These are phyloP conservation scores for Backusella parvicylindrica DNA, from an alignment of 192 early-diverging fungal genomes.

Conservation along the genomic window DNA sequence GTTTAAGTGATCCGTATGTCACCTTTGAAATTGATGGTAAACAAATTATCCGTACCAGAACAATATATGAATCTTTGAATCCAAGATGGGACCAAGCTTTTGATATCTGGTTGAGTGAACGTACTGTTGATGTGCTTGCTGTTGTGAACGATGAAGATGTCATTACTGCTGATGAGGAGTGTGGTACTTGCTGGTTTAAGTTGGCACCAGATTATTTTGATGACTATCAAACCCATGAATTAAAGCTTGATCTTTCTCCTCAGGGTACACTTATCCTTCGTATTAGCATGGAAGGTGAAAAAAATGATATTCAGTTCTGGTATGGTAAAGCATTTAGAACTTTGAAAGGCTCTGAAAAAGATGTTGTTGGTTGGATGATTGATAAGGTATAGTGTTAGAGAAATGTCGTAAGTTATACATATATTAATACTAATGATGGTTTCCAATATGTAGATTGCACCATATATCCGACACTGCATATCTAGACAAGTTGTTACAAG, in stretches of 20 bases:
- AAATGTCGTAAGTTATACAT: neutral
- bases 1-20: slow-evolving; percentile 61
- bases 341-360: slow-evolving; percentile 62
- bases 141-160: slow-evolving; percentile 54
- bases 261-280: slow-evolving; percentile 65
- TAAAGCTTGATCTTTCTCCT: slow-evolving; percentile 66
- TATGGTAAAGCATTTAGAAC: slow-evolving; percentile 74
- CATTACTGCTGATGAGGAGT: slow-evolving; percentile 47
- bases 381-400: slow-evolving; percentile 45
- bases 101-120: slow-evolving; percentile 53
- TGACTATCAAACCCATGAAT: slow-evolving; percentile 64
- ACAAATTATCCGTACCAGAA: slow-evolving; percentile 47
- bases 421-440: neutral
- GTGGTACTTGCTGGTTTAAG: slow-evolving; percentile 56
- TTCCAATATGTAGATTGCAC: slow-evolving; percentile 50
- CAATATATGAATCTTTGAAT: slow-evolving; percentile 64
- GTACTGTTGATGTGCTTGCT: slow-evolving; percentile 37
- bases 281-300: slow-evolving; percentile 74
- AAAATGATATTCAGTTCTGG: slow-evolving; percentile 78
- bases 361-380: slow-evolving; percentile 66
- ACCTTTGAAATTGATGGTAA: slow-evolving; percentile 49
- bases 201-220: slow-evolving; percentile 52
- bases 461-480: slow-evolving; percentile 60
- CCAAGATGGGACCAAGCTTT: slow-evolving; percentile 80
- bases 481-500: slow-evolving; percentile 54